These are phyloP conservation scores for Heliocybe sulcata DNA, from an alignment of 1,284 basidiomycete species.

Conservation along the genomic window DNA sequence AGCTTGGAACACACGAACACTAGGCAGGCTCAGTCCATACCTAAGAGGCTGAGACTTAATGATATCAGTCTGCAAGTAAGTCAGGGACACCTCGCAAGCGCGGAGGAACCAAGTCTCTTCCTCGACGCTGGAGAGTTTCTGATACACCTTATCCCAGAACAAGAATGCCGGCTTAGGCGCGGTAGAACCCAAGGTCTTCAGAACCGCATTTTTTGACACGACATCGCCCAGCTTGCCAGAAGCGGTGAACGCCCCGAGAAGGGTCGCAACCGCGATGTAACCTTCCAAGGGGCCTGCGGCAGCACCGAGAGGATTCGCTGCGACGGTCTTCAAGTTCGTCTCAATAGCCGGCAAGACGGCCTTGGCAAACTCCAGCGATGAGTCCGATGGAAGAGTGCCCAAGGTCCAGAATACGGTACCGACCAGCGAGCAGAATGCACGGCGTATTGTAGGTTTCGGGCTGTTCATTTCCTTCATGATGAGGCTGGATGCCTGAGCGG, in stretches of 20 bases:
- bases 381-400: constrained; percentile 25
- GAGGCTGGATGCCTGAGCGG: constrained; percentile 35
- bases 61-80: constrained; percentile 46
- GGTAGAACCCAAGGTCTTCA: constrained; percentile 37
- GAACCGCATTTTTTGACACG: constrained; percentile 29
- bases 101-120: constrained; percentile 81
- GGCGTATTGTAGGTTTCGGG: constrained; percentile 27
- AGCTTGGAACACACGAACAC: constrained; percentile 4
- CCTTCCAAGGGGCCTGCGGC: constrained; percentile 73
- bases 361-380: constrained; percentile 40
- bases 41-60: constrained; percentile 48
- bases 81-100: constrained; percentile 47
- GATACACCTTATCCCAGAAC: constrained; percentile 81
- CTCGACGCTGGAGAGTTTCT: constrained; percentile 54
- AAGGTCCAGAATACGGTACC: constrained; percentile 29
- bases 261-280: constrained; percentile 67
- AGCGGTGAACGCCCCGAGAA: constrained; percentile 54
- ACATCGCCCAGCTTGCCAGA: constrained; percentile 39
- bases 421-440: constrained; percentile 26
- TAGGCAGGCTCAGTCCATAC: constrained; percentile 28
- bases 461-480: constrained; percentile 68
- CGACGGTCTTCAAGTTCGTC: constrained; percentile 57
- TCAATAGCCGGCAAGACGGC: constrained; percentile 60
- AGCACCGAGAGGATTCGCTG: constrained; percentile 48
- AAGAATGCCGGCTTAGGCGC: constrained; percentile 77